Conservation (phyloP, 441 rosid genomes). For the Rhodomyrtus psidioides region DNA sequence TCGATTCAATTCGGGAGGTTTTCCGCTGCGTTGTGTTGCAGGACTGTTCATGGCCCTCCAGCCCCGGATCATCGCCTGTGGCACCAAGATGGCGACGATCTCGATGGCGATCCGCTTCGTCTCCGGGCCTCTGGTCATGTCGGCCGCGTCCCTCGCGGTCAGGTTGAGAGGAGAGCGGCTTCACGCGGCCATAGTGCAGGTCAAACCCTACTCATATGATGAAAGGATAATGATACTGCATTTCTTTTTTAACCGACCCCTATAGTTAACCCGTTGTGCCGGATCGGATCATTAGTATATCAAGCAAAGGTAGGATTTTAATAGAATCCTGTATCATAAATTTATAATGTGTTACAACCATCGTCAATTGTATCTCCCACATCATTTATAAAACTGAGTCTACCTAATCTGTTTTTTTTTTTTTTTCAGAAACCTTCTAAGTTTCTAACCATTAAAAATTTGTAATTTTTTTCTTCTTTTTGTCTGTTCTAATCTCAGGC, state of each 20-base stretch:
- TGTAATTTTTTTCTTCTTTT: not conserved
- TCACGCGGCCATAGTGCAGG: slow-evolving; percentile 77
- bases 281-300: not conserved
- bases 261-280: not conserved
- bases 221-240: not conserved
- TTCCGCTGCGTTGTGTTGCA: slow-evolving; percentile 6
- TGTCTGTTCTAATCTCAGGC: slow-evolving; percentile 28
- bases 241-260: not conserved
- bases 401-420: not conserved
- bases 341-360: no score
- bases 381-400: not conserved
- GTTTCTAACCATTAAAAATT: not conserved
- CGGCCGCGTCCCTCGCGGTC: slow-evolving; percentile 40
- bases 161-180: slow-evolving; percentile 48
- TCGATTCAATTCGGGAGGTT: not conserved
- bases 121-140: slow-evolving; percentile 55
- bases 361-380: not conserved
- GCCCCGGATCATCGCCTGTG: slow-evolving; percentile 64
- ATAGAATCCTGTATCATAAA: not conserved
- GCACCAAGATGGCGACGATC: slow-evolving; percentile 48
- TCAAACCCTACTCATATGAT: not conserved
- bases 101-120: slow-evolving; percentile 62
- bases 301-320: not conserved
- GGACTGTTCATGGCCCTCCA: slow-evolving; percentile 85
- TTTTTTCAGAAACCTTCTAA: not conserved